Conservation (phyloP, 768 basidiomycete species). For the Nevesoporus exiguus region DNA sequence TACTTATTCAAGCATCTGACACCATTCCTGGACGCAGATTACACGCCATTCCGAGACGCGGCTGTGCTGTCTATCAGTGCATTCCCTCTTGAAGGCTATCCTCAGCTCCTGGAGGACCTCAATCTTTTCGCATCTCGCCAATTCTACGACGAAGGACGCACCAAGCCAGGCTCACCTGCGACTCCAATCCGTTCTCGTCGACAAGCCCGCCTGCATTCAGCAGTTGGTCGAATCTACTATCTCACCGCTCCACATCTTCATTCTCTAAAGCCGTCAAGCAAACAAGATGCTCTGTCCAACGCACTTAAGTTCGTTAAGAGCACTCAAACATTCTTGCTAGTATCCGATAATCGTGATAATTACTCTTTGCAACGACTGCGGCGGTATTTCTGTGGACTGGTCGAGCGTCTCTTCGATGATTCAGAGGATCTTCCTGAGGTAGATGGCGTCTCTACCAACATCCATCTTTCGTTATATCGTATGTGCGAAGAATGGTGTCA, state of each 20-base stretch:
- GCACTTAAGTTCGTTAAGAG: slow-evolving; percentile 85
- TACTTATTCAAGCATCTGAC: slow-evolving; percentile 83
- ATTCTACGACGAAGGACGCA: slow-evolving; percentile 66
- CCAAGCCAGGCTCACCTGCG: slow-evolving; percentile 44
- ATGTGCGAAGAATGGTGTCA: slow-evolving; percentile 95
- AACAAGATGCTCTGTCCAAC: slow-evolving; percentile 70
- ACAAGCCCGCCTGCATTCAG: slow-evolving; percentile 78
- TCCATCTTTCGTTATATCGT: slow-evolving; percentile 76
- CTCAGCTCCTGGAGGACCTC: slow-evolving; percentile 80
- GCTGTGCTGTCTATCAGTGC: slow-evolving; percentile 88
- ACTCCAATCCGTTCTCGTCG: slow-evolving; percentile 58
- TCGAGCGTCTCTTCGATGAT: slow-evolving; percentile 83
- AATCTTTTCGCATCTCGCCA: slow-evolving; percentile 76
- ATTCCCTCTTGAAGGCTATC: slow-evolving; percentile 73
- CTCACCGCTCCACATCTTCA: slow-evolving; percentile 77
- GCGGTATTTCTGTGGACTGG: slow-evolving; percentile 86
- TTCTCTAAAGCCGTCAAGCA: slow-evolving; percentile 61
- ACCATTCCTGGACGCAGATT: slow-evolving; percentile 85
- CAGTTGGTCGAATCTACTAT: slow-evolving; percentile 85
- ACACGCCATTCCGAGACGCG: slow-evolving; percentile 76
- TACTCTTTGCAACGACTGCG: slow-evolving; percentile 76
- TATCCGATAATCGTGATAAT: slow-evolving; percentile 69
- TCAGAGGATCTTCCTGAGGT: slow-evolving; percentile 65
- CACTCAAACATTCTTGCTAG: slow-evolving; percentile 74
- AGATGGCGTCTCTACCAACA: slow-evolving; percentile 69